These are phyloP conservation scores for Colletotrichum echinochloae DNA, from an alignment of 2,329 filamentous ascomycete species.

Conservation along the genomic window DNA sequence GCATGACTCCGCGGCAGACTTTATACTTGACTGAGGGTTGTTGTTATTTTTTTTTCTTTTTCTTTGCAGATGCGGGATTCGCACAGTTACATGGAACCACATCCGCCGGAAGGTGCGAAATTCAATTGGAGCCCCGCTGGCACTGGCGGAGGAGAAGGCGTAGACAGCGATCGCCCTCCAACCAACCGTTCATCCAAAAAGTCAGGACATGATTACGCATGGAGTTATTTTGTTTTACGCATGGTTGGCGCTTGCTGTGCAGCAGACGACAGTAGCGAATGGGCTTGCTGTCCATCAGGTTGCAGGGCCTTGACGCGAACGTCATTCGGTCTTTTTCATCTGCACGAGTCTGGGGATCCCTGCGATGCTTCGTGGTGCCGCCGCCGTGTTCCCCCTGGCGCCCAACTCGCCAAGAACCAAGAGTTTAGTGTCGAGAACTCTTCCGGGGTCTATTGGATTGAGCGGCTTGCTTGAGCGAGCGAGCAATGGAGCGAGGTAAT, in stretches of 20 bases:
- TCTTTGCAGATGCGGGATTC: slow-evolving; percentile 10
- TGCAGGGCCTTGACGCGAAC: slow-evolving; percentile 23
- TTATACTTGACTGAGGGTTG: slow-evolving; percentile 17
- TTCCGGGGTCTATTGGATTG: slow-evolving; percentile 24
- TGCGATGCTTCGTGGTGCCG: background rate
- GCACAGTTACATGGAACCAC: slow-evolving; percentile 22
- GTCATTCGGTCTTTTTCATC: slow-evolving; percentile 31
- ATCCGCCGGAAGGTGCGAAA: slow-evolving; percentile 3
- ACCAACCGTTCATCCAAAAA: slow-evolving; percentile 32
- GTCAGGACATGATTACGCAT: background rate
- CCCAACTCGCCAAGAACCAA: slow-evolving; percentile 5
- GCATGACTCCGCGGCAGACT: slow-evolving; percentile 1
- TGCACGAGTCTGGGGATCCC: slow-evolving; percentile 20
- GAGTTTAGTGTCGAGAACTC: slow-evolving; percentile 14
- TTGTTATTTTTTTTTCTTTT: background rate
- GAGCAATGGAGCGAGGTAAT: slow-evolving; percentile 37
- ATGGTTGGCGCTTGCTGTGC: background rate
- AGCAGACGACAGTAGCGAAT: background rate
- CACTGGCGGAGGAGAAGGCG: background rate
- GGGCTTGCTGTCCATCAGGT: background rate
- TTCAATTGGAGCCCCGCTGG: slow-evolving; percentile 8
- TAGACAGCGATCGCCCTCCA: slow-evolving; percentile 16
- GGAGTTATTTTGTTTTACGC: slow-evolving; percentile 1
- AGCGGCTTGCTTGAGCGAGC: slow-evolving; percentile 31
- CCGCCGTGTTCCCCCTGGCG: slow-evolving; percentile 15